These are phyloP conservation scores for Zelopaecilomyces penicillatus DNA, from an alignment of 2,329 filamentous ascomycete genomes.

Conservation along the genomic window DNA sequence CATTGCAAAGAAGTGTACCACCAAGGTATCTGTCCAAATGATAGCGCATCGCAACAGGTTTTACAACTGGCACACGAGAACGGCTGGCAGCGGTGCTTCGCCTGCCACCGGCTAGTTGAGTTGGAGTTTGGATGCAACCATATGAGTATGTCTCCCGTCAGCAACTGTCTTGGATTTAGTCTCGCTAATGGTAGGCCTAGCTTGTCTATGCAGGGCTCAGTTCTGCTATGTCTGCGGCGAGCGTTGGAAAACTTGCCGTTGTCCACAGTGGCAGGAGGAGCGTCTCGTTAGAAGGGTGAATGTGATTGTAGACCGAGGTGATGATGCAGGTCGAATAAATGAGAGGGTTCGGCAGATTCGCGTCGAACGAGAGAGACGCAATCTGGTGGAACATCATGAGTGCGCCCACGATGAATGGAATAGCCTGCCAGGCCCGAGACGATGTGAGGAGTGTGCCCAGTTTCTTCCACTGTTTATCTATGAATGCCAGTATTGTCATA, in stretches of 20 bases:
- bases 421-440: slow-evolving; percentile 20
- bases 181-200: slow-evolving; percentile 14
- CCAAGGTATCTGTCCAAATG: slow-evolving; percentile 36
- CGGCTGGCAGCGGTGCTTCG: too few species aligned
- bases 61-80: slow-evolving; percentile 29
- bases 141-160: too few species aligned
- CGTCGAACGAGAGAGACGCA: background rate
- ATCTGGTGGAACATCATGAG: slow-evolving; percentile 25
- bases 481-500: slow-evolving; percentile 36
- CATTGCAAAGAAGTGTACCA: slow-evolving; percentile 41
- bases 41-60: slow-evolving; percentile 30
- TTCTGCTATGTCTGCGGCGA: slow-evolving; percentile 42
- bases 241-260: slow-evolving; percentile 32
- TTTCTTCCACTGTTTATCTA: slow-evolving; percentile 33
- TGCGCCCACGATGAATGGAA: slow-evolving; percentile 32
- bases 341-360: background rate
- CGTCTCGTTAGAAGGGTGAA: slow-evolving; percentile 24
- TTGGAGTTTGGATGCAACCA: slow-evolving; percentile 42
- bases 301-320: slow-evolving; percentile 20
- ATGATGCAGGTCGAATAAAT: background rate
- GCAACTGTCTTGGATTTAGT: too few species aligned
- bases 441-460: slow-evolving; percentile 38
- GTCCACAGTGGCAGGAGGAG: slow-evolving; percentile 29
- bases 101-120: too few species aligned
- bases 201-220: slow-evolving; percentile 34